phyloP scores from a whole-genome alignment of 345 rosid species.

The Populus ilicifolia region DNA sequence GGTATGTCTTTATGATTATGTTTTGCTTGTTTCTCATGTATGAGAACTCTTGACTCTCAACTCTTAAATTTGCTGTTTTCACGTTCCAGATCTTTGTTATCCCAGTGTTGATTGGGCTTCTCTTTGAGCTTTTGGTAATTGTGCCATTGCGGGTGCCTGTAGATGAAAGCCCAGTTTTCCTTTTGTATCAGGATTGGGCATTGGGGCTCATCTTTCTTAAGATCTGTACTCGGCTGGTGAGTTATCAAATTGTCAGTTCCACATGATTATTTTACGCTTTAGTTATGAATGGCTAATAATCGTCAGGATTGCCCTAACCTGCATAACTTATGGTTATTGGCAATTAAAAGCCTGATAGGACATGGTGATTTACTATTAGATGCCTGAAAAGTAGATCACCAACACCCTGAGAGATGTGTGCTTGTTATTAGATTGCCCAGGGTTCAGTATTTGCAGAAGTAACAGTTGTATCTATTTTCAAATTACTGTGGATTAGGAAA shows the following conservation, averaged over 20 bases:
- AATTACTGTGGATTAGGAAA: background rate
- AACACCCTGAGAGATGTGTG: background rate
- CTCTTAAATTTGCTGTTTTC: background rate
- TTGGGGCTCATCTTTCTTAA: constrained; percentile 92
- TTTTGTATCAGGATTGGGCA: constrained; percentile 98
- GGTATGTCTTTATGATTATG: constrained; percentile 38
- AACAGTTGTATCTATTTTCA: too few species aligned
- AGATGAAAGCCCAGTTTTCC: constrained; percentile 99
- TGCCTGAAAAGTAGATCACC: background rate
- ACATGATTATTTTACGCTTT: background rate
- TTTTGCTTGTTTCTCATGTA: background rate
- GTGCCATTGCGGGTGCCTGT: constrained; percentile 99
- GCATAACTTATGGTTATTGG: too few species aligned
- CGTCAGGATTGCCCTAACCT: background rate
- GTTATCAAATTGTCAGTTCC: constrained; percentile 9
- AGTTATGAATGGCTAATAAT: background rate
- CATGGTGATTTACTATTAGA: background rate
- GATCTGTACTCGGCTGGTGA: constrained; percentile 97
- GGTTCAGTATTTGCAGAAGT: too few species aligned
- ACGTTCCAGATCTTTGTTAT: constrained; percentile 71
- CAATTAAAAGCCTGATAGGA: background rate
- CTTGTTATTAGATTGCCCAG: background rate
- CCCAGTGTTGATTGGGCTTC: constrained; percentile 90
- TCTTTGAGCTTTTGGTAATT: constrained; percentile 94
- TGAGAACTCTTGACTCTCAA: background rate